Evolutionary conservation across 2,329 filamentous ascomycete species (phyloP).

Genomic region (Huntiella abstrusa): DNA sequence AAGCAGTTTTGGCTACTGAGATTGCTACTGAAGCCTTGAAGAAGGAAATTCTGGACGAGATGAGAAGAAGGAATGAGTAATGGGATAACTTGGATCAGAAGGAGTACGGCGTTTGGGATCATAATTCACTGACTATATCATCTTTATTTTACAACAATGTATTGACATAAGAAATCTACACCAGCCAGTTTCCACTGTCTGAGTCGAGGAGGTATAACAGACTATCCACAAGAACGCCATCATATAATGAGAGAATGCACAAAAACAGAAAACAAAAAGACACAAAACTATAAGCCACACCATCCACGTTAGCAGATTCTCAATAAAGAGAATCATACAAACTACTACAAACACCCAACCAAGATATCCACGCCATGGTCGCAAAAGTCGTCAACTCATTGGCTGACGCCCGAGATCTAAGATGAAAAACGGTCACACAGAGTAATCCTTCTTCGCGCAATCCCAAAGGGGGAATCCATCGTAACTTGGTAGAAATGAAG

Average conservation of each 20-base stretch:
- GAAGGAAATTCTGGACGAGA: constrained; percentile 44
- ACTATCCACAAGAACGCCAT: constrained; percentile 9
- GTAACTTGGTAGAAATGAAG: not conserved
- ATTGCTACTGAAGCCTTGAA: constrained; percentile 59
- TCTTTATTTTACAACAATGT: not conserved
- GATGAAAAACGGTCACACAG: not conserved
- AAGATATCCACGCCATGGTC: not conserved
- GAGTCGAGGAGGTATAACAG: constrained; percentile 3
- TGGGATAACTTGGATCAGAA: not conserved
- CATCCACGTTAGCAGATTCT: too few relatives aligned
- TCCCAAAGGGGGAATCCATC: not conserved
- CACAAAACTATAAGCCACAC: not conserved
- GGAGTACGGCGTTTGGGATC: not conserved
- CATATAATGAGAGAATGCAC: constrained; percentile 5
- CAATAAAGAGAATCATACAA: not conserved
- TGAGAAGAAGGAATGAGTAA: constrained; percentile 20
- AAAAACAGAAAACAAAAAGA: not conserved
- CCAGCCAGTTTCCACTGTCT: not conserved
- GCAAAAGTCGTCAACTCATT: not conserved
- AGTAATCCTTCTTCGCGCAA: not conserved
- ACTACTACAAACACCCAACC: too few relatives aligned
- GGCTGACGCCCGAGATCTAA: not conserved
- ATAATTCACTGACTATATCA: not conserved
- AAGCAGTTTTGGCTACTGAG: constrained; percentile 68
- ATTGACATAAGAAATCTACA: constrained; percentile 1